Conservation (phyloP, 140 eudicot genomes). For the Stevia rebaudiana region DNA sequence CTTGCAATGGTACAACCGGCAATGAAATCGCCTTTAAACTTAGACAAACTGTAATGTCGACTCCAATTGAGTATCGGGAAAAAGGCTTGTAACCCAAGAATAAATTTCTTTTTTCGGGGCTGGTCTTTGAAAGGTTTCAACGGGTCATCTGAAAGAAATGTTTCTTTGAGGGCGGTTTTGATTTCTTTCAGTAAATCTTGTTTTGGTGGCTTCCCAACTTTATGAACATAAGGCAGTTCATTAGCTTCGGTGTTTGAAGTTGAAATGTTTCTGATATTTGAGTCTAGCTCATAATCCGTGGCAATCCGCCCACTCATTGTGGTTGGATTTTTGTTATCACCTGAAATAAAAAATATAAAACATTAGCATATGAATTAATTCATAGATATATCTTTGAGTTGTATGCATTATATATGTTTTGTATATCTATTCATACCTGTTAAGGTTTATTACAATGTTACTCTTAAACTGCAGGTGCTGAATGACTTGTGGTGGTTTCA, state of each 20-base stretch:
- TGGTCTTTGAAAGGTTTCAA: slow-evolving; percentile 60
- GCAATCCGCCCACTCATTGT: slow-evolving; percentile 46
- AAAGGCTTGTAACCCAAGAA: slow-evolving; percentile 48
- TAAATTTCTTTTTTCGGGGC: slow-evolving; percentile 29
- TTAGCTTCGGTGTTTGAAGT: neutral
- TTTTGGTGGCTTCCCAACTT: slow-evolving; percentile 66
- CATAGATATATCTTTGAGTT: neutral
- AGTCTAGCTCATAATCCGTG: slow-evolving; percentile 20
- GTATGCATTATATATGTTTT: neutral
- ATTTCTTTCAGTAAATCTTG: slow-evolving; percentile 49
- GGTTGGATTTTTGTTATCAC: slow-evolving; percentile 23
- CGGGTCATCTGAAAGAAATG: slow-evolving; percentile 79
- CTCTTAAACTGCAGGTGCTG: neutral
- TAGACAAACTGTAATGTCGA: slow-evolving; percentile 44
- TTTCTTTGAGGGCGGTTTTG: slow-evolving; percentile 47
- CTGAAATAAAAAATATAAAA: neutral
- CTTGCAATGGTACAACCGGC: slow-evolving; percentile 86
- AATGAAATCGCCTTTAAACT: slow-evolving; percentile 65
- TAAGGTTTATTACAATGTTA: slow-evolving; percentile 6
- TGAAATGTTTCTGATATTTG: slow-evolving; percentile 12
- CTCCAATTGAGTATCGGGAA: slow-evolving; percentile 77
- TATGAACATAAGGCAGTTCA: slow-evolving; percentile 49
- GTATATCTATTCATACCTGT: slow-evolving; percentile 18
- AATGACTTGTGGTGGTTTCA: slow-evolving; percentile 1
- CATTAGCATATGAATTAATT: slow-evolving; percentile 11